Evolutionary conservation across 2,329 filamentous ascomycete genomes (phyloP), one percentile per base, ranked within the genome.

Genomic region (Zymoseptoria crescenta): DNA sequence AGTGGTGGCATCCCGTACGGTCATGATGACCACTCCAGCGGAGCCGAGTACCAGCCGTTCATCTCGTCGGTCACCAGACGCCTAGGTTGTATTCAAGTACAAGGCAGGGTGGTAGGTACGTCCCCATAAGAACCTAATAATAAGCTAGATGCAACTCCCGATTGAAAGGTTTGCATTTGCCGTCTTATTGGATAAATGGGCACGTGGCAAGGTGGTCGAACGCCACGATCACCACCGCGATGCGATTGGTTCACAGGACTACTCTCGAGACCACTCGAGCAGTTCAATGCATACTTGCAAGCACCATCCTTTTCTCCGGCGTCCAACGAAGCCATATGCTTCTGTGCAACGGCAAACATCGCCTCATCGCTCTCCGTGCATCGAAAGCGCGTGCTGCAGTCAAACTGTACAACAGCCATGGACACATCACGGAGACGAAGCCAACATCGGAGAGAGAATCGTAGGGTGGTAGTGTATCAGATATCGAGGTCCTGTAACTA

Each of bases 401-500:
- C 35, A 13, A 16, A 16, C 9, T 45, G n/a, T n/a, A 13, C 10
- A 45, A 45, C 16, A 45, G 13, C 6, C 2, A 45, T 16, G 16
- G 35, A 45, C 16, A 45, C 10, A 45, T 45, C 35, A 13, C 35
- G 16, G 6, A 16, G 3, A 30, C 35, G 16, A 45, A 45, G 35
- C 7, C 35, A 45, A 3, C 24, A 24, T 24, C 24, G 24, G 10
- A 13, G 35, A 45, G 35, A 16, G 35, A 45, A 45, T 6, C 13
- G 35, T n/a, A 13, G 7, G 13, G 13, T 45, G 35, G 5, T 7
- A 45, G 35, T 45, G 13, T n/a, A 16, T 16, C 13, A 45, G 35
- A 16, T 54, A 13, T 54, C 35, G 35, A 41, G 35, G 13, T 4
- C n/a, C 9, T 24, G 8, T 24, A 29, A 27, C 56, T 81, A 96